Percentiles rank a stretch among this genome's conserved stretches.
phyloP scores from a whole-genome alignment of 2,329 filamentous ascomycete genomes.

The Arthroderma sp. region DNA sequence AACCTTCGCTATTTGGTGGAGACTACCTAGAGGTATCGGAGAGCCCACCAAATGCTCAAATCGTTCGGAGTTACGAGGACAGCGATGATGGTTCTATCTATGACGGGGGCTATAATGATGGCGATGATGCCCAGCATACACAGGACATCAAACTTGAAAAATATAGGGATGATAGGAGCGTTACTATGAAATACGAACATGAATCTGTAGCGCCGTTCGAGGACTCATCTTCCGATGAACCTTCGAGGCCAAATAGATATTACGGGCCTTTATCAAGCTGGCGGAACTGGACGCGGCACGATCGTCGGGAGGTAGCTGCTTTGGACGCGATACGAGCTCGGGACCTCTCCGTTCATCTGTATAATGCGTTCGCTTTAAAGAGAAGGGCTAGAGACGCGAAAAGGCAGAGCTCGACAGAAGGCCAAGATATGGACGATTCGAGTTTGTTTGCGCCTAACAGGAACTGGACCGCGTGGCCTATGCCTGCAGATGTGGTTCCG shows the following conservation, averaged over 20 bases:
- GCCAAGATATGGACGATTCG: conserved; percentile 4
- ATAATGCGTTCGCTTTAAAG: conserved; percentile 62
- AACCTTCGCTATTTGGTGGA: too few relatives aligned
- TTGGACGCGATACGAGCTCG: conserved; percentile 50
- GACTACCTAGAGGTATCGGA: too few relatives aligned
- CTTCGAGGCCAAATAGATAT: conserved; percentile 48
- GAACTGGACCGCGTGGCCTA: conserved; percentile 76
- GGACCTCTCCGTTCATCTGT: conserved; percentile 65
- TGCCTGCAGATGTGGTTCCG: conserved; percentile 51
- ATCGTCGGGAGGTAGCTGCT: conserved; percentile 53
- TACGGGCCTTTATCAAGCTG: conserved; percentile 55
- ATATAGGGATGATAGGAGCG: conserved; percentile 3
- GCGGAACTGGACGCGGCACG: conserved; percentile 79
- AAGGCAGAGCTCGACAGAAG: conserved; percentile 3
- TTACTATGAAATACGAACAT: neutral
- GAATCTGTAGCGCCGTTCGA: neutral
- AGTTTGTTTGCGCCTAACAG: conserved; percentile 35
- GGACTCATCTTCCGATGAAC: conserved; percentile 2
- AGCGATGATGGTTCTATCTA: neutral
- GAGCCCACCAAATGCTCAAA: too few relatives aligned
- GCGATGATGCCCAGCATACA: neutral
- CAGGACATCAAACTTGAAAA: too few relatives aligned
- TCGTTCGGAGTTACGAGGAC: too few relatives aligned
- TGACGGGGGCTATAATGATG: conserved; percentile 17
- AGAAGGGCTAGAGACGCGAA: conserved; percentile 21